A percentile compares a stretch with the other conserved stretches of the same genome.
Conservation (phyloP, 345 rosid genomes). For the Pugionium dolabratum region DNA sequence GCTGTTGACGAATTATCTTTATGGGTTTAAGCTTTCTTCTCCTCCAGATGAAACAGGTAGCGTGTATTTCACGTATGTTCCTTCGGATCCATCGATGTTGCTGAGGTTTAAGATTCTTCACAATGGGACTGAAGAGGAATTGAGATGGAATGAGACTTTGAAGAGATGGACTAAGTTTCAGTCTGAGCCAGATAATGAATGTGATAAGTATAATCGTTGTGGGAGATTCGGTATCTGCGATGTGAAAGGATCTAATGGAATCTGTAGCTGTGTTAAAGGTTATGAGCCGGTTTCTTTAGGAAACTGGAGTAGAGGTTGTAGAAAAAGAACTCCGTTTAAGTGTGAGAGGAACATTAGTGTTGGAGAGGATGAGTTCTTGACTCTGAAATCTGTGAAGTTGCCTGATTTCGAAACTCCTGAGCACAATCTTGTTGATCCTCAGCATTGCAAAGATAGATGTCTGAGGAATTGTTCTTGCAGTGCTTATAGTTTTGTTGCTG, state of each 20-base stretch:
- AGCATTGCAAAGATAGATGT: slow-evolving; percentile 48
- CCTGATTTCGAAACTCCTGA: slow-evolving; percentile 48
- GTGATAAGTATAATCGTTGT: slow-evolving; percentile 71
- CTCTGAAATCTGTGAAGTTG: slow-evolving; percentile 40
- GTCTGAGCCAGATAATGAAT: slow-evolving; percentile 51
- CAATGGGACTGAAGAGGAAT: slow-evolving; percentile 60
- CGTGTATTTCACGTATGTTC: slow-evolving; percentile 57
- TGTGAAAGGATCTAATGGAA: slow-evolving; percentile 22
- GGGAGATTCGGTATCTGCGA: slow-evolving; percentile 69
- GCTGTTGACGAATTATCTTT: slow-evolving; percentile 36
- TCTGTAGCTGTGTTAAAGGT: slow-evolving; percentile 62
- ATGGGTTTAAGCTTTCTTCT: slow-evolving; percentile 58
- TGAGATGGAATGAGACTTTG: slow-evolving; percentile 47
- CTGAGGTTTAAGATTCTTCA: slow-evolving; percentile 51
- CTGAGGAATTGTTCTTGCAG: slow-evolving; percentile 50
- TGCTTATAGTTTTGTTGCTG: slow-evolving; percentile 48
- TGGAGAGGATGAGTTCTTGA: slow-evolving; percentile 50
- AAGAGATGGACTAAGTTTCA: slow-evolving; percentile 54
- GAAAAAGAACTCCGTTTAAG: slow-evolving; percentile 44
- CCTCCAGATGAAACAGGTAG: slow-evolving; percentile 46
- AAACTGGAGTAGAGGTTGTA: slow-evolving; percentile 59
- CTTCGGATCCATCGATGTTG: slow-evolving; percentile 38
- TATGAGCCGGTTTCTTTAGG: slow-evolving; percentile 42
- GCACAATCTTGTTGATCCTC: slow-evolving; percentile 31
- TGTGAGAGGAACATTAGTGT: slow-evolving; percentile 45